These are phyloP conservation scores for Coemansia sp. DNA, from an alignment of 192 early-diverging fungal species.

Conservation along the genomic window DNA sequence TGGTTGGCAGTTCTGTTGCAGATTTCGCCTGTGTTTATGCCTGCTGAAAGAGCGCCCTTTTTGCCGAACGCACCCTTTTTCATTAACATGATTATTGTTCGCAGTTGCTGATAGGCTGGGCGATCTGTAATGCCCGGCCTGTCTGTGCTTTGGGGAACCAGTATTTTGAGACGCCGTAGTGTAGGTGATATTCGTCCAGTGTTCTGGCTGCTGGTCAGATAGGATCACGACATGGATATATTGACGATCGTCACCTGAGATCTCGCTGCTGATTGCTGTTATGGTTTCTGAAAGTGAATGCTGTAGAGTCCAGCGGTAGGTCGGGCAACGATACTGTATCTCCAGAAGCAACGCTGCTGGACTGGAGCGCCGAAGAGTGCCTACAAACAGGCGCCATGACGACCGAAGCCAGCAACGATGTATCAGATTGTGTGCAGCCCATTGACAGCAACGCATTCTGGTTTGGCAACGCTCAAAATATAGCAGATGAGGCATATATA, in stretches of 20 bases:
- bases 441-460: not conserved
- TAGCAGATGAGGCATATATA: not conserved
- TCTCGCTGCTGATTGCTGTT: constrained; percentile 13
- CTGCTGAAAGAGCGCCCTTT: constrained; percentile 1
- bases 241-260: constrained; percentile 4
- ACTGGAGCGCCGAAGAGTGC: not conserved
- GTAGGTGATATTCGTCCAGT: not conserved
- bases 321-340: not conserved
- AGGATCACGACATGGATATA: not conserved
- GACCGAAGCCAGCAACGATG: not conserved
- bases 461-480: constrained; percentile 1
- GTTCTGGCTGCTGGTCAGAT: not conserved
- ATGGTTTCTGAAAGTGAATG: constrained; percentile 3
- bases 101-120: constrained; percentile 1
- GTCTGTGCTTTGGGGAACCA: not conserved
- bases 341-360: constrained; percentile 9
- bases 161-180: not conserved
- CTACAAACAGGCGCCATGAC: not conserved
- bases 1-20: constrained; percentile 1
- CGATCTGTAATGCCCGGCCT: not conserved
- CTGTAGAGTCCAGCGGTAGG: constrained; percentile 3
- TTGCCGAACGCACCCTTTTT: not conserved
- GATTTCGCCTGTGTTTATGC: constrained; percentile 6
- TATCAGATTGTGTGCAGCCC: not conserved
- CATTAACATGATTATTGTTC: constrained; percentile 5